Conservation (phyloP, 2,329 filamentous ascomycete species). For the Cladosporium austrohemisphaericum region DNA sequence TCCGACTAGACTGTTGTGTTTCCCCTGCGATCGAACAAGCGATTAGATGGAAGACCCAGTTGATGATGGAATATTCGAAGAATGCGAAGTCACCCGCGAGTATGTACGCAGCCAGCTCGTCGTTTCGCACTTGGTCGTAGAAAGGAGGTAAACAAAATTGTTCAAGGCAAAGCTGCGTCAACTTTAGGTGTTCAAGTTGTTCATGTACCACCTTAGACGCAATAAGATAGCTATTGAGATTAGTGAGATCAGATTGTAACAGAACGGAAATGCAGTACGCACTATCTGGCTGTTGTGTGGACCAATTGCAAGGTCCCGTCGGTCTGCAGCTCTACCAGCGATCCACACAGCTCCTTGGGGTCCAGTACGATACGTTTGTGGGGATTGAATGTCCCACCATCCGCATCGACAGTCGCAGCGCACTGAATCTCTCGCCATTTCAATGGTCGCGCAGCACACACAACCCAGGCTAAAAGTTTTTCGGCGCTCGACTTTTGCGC, state of each 20-base stretch:
- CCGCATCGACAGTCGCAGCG: slow-evolving; percentile 10
- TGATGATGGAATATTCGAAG: slow-evolving; percentile 15
- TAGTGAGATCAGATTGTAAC: too few species aligned
- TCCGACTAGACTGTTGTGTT: too few species aligned
- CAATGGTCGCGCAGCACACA: slow-evolving; percentile 14
- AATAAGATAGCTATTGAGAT: neutral
- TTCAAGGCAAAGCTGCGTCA: neutral
- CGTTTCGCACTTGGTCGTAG: neutral
- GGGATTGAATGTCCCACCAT: slow-evolving; percentile 1
- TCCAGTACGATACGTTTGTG: neutral
- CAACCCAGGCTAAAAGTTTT: slow-evolving; percentile 7
- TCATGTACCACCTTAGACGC: neutral
- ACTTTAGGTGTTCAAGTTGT: neutral
- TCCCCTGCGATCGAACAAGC: neutral
- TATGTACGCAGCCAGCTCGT: neutral
- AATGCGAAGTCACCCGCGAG: slow-evolving; percentile 12
- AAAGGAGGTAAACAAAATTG: neutral
- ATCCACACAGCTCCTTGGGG: slow-evolving; percentile 14
- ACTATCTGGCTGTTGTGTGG: slow-evolving; percentile 3
- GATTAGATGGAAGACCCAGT: slow-evolving; percentile 10
- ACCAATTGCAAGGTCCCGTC: slow-evolving; percentile 11
- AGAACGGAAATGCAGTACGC: too few species aligned
- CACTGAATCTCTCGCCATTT: slow-evolving; percentile 17
- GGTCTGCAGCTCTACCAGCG: slow-evolving; percentile 11
- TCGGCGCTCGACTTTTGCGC: neutral